Evolutionary conservation across 2,329 filamentous ascomycete genomes (phyloP).

Genomic region (Fusarium succisae): DNA sequence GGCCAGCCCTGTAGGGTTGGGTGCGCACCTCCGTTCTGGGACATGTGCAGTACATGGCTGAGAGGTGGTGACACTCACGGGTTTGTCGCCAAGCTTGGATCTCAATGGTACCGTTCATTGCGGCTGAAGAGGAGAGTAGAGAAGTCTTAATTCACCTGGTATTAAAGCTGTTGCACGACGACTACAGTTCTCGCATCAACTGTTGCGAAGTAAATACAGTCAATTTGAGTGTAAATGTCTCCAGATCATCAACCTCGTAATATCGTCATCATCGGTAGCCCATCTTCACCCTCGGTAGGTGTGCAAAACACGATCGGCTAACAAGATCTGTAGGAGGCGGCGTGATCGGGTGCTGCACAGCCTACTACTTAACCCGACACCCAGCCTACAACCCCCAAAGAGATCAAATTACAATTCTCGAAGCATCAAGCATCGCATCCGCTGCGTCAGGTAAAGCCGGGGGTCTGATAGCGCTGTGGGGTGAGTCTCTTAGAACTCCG

Average conservation of each 20-base stretch:
- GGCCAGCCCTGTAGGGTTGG: background rate
- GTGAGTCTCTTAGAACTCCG: background rate
- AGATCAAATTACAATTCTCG: background rate
- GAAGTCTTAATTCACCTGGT: background rate
- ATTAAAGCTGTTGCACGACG: background rate
- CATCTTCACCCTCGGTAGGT: background rate
- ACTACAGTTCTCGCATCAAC: rapidly evolving
- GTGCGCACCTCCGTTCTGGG: background rate
- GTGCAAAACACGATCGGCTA: rapidly evolving
- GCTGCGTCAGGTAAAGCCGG: background rate
- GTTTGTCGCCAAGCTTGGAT: background rate
- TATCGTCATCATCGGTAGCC: background rate
- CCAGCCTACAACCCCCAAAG: background rate
- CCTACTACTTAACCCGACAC: background rate
- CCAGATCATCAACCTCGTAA: background rate
- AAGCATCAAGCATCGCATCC: background rate
- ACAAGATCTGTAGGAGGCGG: background rate
- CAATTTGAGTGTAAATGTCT: background rate
- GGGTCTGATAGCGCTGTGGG: background rate
- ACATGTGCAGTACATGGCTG: background rate
- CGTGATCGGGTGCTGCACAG: background rate
- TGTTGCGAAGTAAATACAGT: background rate
- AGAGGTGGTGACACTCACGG: background rate
- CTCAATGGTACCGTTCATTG: background rate
- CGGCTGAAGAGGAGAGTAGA: background rate